phyloP scores from a whole-genome alignment of 2,329 filamentous ascomycete species.

The Lasiodiplodia citricola region DNA sequence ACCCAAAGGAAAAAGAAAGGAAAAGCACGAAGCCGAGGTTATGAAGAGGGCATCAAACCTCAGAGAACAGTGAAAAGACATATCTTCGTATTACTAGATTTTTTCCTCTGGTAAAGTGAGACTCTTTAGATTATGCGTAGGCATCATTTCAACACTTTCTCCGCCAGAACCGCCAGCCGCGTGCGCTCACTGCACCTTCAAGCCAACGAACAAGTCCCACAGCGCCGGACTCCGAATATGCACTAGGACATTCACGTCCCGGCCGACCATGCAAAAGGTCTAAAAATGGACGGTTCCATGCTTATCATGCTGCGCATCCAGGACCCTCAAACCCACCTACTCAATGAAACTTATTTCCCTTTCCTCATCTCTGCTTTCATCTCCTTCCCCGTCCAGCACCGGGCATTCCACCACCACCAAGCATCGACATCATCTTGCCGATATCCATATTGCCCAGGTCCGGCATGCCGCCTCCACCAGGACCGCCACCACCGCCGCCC shows the following conservation, averaged over 20 bases:
- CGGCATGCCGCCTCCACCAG: constrained; percentile 66
- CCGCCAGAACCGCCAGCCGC: not conserved
- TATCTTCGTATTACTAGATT: not conserved
- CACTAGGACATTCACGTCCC: not conserved
- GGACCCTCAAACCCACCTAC: not conserved
- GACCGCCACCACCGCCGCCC: constrained; percentile 61
- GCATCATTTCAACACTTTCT: not conserved
- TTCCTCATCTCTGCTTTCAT: not conserved
- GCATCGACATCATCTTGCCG: constrained; percentile 43
- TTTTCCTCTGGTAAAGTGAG: not conserved
- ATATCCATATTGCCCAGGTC: constrained; percentile 52
- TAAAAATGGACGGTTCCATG: not conserved
- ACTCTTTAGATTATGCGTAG: not conserved
- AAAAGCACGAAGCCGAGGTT: too few relatives aligned
- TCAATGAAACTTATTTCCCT: not conserved
- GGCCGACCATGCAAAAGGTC: not conserved
- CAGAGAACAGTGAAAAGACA: not conserved
- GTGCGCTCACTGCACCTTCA: not conserved
- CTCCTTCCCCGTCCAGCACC: constrained; percentile 24
- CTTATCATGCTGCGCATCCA: not conserved
- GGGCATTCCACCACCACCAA: constrained; percentile 34
- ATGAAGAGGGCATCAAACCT: too few relatives aligned
- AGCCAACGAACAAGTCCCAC: not conserved
- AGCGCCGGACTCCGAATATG: constrained; percentile 1
- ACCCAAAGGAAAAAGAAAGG: too few relatives aligned